phyloP scores from a whole-genome alignment of 441 rosid species.

The Gossypium schwendimanii region DNA sequence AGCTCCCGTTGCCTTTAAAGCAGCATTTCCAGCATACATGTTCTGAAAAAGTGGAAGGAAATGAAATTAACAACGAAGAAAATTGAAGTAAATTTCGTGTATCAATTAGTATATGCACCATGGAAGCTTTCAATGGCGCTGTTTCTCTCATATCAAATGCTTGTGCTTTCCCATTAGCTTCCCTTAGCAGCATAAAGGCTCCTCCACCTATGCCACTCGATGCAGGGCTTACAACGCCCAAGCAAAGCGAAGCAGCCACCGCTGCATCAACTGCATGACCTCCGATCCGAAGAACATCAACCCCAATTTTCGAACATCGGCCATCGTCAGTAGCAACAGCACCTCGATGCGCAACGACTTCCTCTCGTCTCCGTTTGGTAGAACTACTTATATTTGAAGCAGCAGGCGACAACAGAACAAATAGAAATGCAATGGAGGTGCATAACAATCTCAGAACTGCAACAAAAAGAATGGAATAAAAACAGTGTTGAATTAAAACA shows the following conservation, averaged over 20 bases:
- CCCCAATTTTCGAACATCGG: slow-evolving; percentile 45
- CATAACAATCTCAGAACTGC: slow-evolving; percentile 25
- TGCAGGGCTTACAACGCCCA: slow-evolving; percentile 55
- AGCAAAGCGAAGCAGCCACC: slow-evolving; percentile 45
- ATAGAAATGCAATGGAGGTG: slow-evolving; percentile 19
- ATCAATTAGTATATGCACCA: slow-evolving; percentile 25
- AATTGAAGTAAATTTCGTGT: background rate
- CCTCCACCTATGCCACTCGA: slow-evolving; percentile 68
- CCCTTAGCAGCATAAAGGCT: slow-evolving; percentile 40
- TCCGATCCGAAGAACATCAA: slow-evolving; percentile 33
- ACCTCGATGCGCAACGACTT: slow-evolving; percentile 28
- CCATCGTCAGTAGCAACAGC: slow-evolving; percentile 56
- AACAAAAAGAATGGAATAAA: background rate
- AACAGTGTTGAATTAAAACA: background rate
- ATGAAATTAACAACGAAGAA: background rate
- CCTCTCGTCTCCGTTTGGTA: slow-evolving; percentile 19
- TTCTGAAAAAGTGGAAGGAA: slow-evolving; percentile 21
- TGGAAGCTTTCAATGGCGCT: slow-evolving; percentile 45
- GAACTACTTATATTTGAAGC: slow-evolving; percentile 8
- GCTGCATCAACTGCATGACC: slow-evolving; percentile 62
- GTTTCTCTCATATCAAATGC: slow-evolving; percentile 60
- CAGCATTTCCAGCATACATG: slow-evolving; percentile 42
- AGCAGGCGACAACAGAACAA: slow-evolving; percentile 21
- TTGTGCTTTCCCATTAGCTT: slow-evolving; percentile 24
- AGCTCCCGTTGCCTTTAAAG: slow-evolving; percentile 34